Conservation (phyloP, 2,329 filamentous ascomycete genomes). For the Graphilbum sp. region DNA sequence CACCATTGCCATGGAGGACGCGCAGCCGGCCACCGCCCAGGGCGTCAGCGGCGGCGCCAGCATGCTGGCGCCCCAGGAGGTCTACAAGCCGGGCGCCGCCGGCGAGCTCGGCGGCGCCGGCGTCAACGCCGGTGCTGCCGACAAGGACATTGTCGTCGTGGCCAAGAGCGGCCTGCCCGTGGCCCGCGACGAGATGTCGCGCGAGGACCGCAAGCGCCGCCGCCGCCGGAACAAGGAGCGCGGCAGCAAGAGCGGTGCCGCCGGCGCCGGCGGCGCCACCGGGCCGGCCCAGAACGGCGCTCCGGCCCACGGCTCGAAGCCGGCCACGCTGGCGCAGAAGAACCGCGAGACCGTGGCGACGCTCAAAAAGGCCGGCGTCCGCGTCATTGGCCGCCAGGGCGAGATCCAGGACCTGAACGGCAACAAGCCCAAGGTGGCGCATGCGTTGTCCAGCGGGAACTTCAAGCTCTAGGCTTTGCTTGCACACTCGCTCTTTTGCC, state of each 20-base stretch:
- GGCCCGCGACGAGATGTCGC: constrained; percentile 69
- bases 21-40: constrained; percentile 67
- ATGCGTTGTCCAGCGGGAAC: constrained; percentile 34
- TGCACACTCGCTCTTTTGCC: too few species aligned
- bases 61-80: constrained; percentile 82
- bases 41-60: constrained; percentile 52
- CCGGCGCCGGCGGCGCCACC: constrained; percentile 20
- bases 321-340: too few species aligned
- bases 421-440: constrained; percentile 46
- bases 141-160: constrained; percentile 38
- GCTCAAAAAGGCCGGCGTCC: constrained; percentile 57
- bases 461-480: constrained; percentile 38
- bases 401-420: constrained; percentile 73
- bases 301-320: too few species aligned
- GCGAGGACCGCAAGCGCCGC: constrained; percentile 67
- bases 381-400: constrained; percentile 81
- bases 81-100: constrained; percentile 67
- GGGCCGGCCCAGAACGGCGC: constrained; percentile 28
- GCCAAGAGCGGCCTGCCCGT: constrained; percentile 63
- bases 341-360: constrained; percentile 27
- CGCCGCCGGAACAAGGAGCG: constrained; percentile 76
- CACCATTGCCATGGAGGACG: constrained; percentile 90
- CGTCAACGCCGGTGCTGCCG: neutral
- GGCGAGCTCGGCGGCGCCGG: constrained; percentile 33
- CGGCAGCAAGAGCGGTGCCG: constrained; percentile 49